These are phyloP conservation scores for Trypanosoma lewisi DNA, from an alignment of 208 protist genomes.

Conservation along the genomic window DNA sequence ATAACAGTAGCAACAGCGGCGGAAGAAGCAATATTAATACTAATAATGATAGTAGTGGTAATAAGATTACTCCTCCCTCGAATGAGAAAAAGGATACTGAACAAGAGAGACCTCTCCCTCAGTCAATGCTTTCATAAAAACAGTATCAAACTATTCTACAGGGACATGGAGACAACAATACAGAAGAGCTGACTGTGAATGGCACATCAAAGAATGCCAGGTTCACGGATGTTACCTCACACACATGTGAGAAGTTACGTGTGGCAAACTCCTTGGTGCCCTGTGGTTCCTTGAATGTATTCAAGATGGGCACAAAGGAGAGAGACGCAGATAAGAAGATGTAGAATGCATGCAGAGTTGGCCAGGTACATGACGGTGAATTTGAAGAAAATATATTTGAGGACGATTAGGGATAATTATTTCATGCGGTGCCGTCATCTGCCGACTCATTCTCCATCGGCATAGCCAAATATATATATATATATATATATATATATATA, in stretches of 20 bases:
- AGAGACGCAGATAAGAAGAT: conserved; percentile 13
- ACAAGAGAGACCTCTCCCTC: neutral
- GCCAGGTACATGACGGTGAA: conserved; percentile 17
- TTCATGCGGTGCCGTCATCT: conserved; percentile 16
- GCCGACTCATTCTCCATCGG: conserved; percentile 29
- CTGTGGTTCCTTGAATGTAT: too few species aligned
- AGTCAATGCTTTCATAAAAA: neutral
- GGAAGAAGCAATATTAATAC: too few species aligned
- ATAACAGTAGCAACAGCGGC: too few species aligned
- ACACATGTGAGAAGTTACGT: too few species aligned
- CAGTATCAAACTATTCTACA: neutral
- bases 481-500: conserved; percentile 11
- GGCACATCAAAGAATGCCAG: too few species aligned
- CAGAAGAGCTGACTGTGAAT: too few species aligned
- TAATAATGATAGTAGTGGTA: too few species aligned
- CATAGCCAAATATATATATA: neutral
- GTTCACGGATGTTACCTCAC: too few species aligned
- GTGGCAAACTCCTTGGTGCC: too few species aligned
- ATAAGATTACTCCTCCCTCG: neutral
- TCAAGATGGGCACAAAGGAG: conserved; percentile 7
- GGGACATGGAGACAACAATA: too few species aligned
- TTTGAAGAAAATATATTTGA: conserved; percentile 23
- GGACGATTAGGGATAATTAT: conserved; percentile 25
- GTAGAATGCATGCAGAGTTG: conserved; percentile 5
- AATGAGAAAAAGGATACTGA: neutral